These are phyloP conservation scores for Bidens hawaiensis DNA, from an alignment of 140 eudicot genomes.

Conservation along the genomic window DNA sequence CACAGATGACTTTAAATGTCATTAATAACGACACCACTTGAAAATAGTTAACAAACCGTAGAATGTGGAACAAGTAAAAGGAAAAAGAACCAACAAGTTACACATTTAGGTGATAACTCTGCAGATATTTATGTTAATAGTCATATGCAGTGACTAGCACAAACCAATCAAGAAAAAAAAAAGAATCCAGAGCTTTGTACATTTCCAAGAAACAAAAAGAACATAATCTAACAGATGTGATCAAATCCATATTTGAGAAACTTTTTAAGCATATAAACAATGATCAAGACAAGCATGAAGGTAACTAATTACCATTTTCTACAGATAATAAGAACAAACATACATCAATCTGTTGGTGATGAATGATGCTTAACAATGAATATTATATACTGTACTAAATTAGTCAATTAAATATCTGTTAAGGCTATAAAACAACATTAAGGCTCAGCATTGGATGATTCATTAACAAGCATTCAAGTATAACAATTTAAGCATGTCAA, in stretches of 20 bases:
- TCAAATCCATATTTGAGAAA: not conserved
- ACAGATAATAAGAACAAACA: conserved; percentile 1
- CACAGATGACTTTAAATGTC: too few relatives aligned
- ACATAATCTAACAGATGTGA: not conserved
- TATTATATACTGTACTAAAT: not conserved
- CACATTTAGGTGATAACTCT: not conserved
- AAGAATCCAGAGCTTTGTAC: not conserved
- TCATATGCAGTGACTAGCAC: conserved; percentile 16
- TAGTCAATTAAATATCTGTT: conserved; percentile 2
- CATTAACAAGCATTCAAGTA: not conserved
- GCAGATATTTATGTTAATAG: not conserved
- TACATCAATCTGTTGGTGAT: conserved; percentile 9
- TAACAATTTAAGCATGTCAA: conserved; percentile 5
- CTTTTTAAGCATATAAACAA: not conserved
- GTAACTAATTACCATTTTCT: not conserved
- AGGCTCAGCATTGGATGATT: conserved; percentile 3
- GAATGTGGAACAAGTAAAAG: not conserved
- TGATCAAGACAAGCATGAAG: conserved; percentile 9
- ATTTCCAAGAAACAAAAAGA: conserved; percentile 9
- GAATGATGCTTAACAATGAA: conserved; percentile 5
- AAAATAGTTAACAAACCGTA: conserved; percentile 3
- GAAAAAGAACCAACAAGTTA: not conserved
- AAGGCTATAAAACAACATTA: not conserved
- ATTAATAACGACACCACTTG: not conserved
- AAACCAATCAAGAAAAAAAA: not conserved